phyloP scores from a whole-genome alignment of 179 eudicot species.

The Silene coronaria region DNA sequence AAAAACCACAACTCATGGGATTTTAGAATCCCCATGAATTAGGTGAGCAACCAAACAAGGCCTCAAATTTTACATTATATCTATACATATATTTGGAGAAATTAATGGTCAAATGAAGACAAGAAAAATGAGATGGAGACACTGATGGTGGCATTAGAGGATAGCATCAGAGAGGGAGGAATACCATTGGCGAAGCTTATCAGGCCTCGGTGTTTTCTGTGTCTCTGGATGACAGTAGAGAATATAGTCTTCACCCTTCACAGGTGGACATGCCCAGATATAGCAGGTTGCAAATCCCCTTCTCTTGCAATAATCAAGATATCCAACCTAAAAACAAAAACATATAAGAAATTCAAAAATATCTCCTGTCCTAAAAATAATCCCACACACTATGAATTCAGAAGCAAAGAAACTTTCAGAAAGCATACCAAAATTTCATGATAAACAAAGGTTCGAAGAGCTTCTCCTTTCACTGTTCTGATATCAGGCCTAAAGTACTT shows the following conservation, averaged over 20 bases:
- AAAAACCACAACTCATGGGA: too few relatives aligned
- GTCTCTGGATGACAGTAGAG: conserved; percentile 76
- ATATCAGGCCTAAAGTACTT: conserved; percentile 78
- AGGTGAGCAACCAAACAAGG: too few relatives aligned
- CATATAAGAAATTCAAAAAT: conserved; percentile 1
- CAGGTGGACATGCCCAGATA: conserved; percentile 93
- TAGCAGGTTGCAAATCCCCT: conserved; percentile 82
- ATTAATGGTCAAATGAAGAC: neutral
- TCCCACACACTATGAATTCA: neutral
- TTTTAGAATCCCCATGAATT: too few relatives aligned
- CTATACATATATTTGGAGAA: neutral
- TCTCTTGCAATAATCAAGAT: conserved; percentile 90
- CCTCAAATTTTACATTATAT: neutral
- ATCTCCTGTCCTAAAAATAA: neutral
- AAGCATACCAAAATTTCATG: conserved; percentile 74
- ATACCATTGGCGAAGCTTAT: conserved; percentile 79
- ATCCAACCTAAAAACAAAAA: conserved; percentile 54
- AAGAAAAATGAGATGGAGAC: neutral
- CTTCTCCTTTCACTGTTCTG: conserved; percentile 59
- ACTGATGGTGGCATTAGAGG: neutral
- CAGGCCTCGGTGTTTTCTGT: conserved; percentile 70
- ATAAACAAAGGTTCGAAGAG: conserved; percentile 88
- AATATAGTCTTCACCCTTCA: conserved; percentile 75
- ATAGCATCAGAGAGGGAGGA: neutral
- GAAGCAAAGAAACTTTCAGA: neutral